A percentile compares a stretch with the other conserved stretches of the same genome.
Conservation (phyloP, 148 eudicot species). For the Vaccinium myrtillus region DNA sequence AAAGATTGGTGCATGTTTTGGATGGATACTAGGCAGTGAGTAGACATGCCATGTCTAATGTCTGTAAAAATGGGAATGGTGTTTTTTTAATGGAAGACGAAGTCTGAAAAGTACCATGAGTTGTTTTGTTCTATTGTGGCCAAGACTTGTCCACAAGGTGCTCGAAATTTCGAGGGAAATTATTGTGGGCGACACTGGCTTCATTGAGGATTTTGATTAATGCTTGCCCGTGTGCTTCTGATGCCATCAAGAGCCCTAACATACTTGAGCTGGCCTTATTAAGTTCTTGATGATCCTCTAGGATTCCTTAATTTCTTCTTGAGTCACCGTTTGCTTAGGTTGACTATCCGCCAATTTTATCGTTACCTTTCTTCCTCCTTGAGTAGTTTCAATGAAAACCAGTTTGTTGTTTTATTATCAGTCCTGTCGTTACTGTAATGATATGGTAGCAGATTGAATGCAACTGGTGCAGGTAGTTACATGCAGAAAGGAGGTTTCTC, state of each 20-base stretch:
- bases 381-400: not conserved
- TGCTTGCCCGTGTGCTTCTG: not conserved
- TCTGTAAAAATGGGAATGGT: not conserved
- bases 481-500: not conserved
- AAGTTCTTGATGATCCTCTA: not conserved
- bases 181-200: not conserved
- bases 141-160: not conserved
- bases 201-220: not conserved
- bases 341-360: not conserved
- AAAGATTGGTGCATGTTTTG: conserved; percentile 1
- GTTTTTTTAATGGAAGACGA: not conserved
- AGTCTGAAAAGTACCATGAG: not conserved
- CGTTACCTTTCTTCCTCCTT: not conserved
- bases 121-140: not conserved
- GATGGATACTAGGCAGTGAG: not conserved
- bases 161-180: not conserved
- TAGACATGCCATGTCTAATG: not conserved
- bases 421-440: not conserved
- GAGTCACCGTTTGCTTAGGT: not conserved
- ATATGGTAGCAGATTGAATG: not conserved
- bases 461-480: not conserved
- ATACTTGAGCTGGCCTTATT: not conserved
- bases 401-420: not conserved
- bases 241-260: not conserved
- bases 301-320: not conserved